phyloP scores from a whole-genome alignment of 1,139 yeast species.

The Pneumocystis oryctolagi region DNA sequence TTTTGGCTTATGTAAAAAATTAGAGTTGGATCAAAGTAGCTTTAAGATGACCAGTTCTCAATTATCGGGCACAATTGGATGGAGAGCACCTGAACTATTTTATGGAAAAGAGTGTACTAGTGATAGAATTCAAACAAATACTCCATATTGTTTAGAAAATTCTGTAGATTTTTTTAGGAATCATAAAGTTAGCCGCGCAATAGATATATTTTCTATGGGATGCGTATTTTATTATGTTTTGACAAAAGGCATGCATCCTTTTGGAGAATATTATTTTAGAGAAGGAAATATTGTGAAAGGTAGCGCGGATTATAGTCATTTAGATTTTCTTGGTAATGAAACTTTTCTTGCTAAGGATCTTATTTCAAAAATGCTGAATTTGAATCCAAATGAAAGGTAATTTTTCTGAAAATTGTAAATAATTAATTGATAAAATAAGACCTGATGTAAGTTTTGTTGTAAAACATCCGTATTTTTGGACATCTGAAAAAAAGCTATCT shows the following conservation, averaged over 20 bases:
- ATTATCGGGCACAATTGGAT: conserved; percentile 94
- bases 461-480: conserved; percentile 84
- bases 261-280: conserved; percentile 74
- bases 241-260: conserved; percentile 81
- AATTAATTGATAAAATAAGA: conserved; percentile 28
- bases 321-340: conserved; percentile 30
- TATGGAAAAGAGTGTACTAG: neutral
- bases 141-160: conserved; percentile 22
- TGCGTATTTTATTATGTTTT: conserved; percentile 83
- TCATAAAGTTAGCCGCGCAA: conserved; percentile 63
- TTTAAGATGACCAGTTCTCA: conserved; percentile 83
- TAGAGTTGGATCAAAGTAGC: conserved; percentile 84
- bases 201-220: conserved; percentile 87
- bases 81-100: conserved; percentile 92
- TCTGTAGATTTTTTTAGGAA: conserved; percentile 30
- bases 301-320: conserved; percentile 38
- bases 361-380: conserved; percentile 53
- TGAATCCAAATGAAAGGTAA: conserved; percentile 34
- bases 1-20: conserved; percentile 83
- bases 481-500: conserved; percentile 55
- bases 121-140: conserved; percentile 9
- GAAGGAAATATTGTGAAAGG: conserved; percentile 80
- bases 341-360: conserved; percentile 56
- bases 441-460: conserved; percentile 58
- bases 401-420: neutral